phyloP scores from a whole-genome alignment of 2,329 filamentous ascomycete genomes.

The Fusarium papillatum region DNA sequence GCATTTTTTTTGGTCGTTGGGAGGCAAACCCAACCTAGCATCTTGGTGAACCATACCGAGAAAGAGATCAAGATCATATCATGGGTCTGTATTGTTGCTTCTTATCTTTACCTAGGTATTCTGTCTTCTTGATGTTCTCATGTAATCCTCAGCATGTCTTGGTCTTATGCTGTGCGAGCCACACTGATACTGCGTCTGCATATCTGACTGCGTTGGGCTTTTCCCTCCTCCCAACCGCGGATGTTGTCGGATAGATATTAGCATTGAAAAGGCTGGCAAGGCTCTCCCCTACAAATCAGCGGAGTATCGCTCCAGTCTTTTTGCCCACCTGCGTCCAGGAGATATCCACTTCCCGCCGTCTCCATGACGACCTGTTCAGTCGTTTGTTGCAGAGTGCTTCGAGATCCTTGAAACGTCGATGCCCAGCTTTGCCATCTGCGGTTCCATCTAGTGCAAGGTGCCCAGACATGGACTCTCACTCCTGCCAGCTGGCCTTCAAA shows the following conservation, averaged over 20 bases:
- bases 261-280: slow-evolving; percentile 21
- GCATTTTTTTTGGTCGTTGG: slow-evolving; percentile 17
- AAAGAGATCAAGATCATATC: slow-evolving; percentile 14
- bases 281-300: slow-evolving; percentile 15
- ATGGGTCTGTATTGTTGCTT: not conserved
- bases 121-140: not conserved
- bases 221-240: slow-evolving; percentile 30
- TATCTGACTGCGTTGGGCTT: slow-evolving; percentile 14
- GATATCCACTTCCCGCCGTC: slow-evolving; percentile 43
- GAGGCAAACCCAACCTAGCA: slow-evolving; percentile 28
- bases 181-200: not conserved
- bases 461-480: not conserved
- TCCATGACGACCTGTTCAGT: slow-evolving; percentile 36
- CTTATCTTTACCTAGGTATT: not conserved
- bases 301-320: slow-evolving; percentile 23
- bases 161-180: not conserved
- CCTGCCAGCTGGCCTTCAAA: not conserved
- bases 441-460: not conserved
- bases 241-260: slow-evolving; percentile 35
- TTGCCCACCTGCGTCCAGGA: slow-evolving; percentile 20
- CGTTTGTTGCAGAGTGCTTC: slow-evolving; percentile 11
- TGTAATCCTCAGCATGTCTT: not conserved
- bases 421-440: slow-evolving; percentile 5
- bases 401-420: slow-evolving; percentile 18
- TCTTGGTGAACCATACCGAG: not conserved